Percentiles rank a stretch among this genome's conserved stretches.
phyloP scores from a whole-genome alignment of 164 flowering plant genomes.

The Berberis vulgaris region DNA sequence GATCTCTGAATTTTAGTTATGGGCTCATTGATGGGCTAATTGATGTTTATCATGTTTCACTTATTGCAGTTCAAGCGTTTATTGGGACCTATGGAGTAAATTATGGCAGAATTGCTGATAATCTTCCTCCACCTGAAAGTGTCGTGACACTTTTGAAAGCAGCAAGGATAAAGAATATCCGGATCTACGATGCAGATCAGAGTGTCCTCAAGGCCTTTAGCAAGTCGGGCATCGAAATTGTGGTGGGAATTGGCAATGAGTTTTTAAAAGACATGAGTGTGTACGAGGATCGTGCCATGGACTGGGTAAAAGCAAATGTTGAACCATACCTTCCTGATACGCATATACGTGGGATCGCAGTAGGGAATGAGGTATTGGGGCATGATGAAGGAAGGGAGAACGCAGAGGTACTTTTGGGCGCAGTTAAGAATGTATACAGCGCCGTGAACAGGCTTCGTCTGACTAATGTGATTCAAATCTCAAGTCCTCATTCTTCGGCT shows the following conservation, averaged over 20 bases:
- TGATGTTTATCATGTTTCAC: not conserved
- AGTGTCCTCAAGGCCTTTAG: constrained; percentile 56
- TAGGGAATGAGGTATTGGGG: constrained; percentile 77
- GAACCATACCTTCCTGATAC: constrained; percentile 60
- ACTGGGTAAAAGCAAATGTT: constrained; percentile 68
- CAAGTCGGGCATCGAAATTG: constrained; percentile 63
- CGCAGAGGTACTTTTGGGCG: constrained; percentile 54
- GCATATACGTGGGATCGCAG: constrained; percentile 58
- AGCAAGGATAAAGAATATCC: constrained; percentile 59
- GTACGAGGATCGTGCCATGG: constrained; percentile 51
- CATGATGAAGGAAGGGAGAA: constrained; percentile 28
- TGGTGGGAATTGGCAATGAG: constrained; percentile 61
- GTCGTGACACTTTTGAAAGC: constrained; percentile 82
- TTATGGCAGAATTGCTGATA: constrained; percentile 77
- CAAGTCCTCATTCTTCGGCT: constrained; percentile 65
- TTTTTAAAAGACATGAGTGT: constrained; percentile 49
- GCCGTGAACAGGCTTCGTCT: constrained; percentile 40
- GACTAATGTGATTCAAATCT: constrained; percentile 32
- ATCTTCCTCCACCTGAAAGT: constrained; percentile 64
- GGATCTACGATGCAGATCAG: constrained; percentile 78
- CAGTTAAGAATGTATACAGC: constrained; percentile 55
- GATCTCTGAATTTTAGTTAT: not conserved
- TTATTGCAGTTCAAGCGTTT: constrained; percentile 30
- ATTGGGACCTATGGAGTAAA: constrained; percentile 78
- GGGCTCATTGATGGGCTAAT: not conserved